Percentiles rank a stretch among this genome's conserved stretches.
These are phyloP conservation scores for Sugiyamaella lignohabitans DNA, from an alignment of 805 yeast species.

Conservation along the genomic window DNA sequence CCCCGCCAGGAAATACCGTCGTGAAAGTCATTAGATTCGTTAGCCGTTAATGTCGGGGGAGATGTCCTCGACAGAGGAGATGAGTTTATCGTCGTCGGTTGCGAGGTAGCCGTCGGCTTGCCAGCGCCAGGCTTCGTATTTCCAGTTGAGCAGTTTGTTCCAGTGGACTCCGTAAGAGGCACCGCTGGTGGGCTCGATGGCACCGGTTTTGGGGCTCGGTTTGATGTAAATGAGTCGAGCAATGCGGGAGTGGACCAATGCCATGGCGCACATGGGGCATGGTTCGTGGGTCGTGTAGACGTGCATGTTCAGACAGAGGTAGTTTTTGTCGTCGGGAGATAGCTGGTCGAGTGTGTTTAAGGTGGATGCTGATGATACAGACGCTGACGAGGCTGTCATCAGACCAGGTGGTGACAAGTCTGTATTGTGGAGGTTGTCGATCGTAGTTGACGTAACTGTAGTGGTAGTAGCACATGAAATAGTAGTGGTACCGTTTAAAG, in stretches of 20 bases:
- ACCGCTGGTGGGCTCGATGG: slow-evolving; percentile 50
- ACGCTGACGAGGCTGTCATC: slow-evolving; percentile 4
- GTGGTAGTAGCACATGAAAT: not conserved
- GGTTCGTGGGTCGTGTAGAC: slow-evolving; percentile 94
- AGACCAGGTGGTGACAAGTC: not conserved
- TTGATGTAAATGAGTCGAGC: slow-evolving; percentile 57
- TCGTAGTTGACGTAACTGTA: not conserved
- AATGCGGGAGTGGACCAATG: slow-evolving; percentile 83
- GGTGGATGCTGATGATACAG: slow-evolving; percentile 2
- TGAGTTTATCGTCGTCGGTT: slow-evolving; percentile 2
- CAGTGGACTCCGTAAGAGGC: slow-evolving; percentile 69
- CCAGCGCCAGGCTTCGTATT: slow-evolving; percentile 79
- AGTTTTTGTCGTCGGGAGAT: slow-evolving; percentile 28
- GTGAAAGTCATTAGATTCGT: not conserved
- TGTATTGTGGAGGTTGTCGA: no score
- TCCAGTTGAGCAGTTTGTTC: slow-evolving; percentile 74
- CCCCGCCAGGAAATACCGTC: no score
- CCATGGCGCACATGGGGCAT: slow-evolving; percentile 96
- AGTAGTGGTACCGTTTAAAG: not conserved
- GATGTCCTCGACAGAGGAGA: slow-evolving; percentile 2
- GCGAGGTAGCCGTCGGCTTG: slow-evolving; percentile 5
- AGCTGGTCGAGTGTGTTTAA: not conserved
- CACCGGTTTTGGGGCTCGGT: slow-evolving; percentile 46
- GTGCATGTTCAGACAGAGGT: slow-evolving; percentile 69
- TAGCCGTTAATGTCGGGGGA: slow-evolving; percentile 10